phyloP scores from a whole-genome alignment of 176 grass and related monocot genomes.

The Musa troglodytarum region DNA sequence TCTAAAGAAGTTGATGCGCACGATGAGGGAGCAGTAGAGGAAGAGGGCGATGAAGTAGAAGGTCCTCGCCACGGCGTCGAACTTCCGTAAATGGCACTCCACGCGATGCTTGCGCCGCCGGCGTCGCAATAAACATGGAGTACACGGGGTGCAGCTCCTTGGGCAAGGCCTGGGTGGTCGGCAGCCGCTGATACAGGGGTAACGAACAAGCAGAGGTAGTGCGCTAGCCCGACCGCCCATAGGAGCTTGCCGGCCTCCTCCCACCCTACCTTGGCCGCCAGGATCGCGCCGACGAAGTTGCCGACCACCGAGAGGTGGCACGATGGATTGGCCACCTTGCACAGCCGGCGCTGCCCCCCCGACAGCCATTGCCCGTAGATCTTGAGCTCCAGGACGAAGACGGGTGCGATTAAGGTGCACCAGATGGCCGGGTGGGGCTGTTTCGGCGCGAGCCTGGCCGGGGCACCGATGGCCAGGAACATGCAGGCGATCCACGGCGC shows the following conservation, averaged over 20 bases:
- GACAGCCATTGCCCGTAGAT: constrained; percentile 97
- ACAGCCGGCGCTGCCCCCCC: constrained; percentile 73
- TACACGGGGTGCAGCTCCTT: constrained; percentile 97
- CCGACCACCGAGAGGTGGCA: constrained; percentile 91
- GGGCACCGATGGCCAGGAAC: constrained; percentile 80
- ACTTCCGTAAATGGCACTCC: constrained; percentile 69
- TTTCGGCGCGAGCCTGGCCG: constrained; percentile 33
- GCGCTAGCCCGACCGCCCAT: constrained; percentile 82
- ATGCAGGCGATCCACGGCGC: constrained; percentile 88
- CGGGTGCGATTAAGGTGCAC: constrained; percentile 53
- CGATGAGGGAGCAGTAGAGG: constrained; percentile 72
- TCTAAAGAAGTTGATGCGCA: constrained; percentile 97
- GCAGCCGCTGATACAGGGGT: constrained; percentile 86
- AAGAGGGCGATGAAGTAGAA: constrained; percentile 97
- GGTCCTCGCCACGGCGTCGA: constrained; percentile 68
- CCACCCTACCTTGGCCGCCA: constrained; percentile 86
- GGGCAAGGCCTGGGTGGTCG: constrained; percentile 81
- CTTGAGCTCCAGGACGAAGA: constrained; percentile 87
- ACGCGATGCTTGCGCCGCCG: constrained; percentile 84
- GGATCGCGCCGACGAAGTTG: constrained; percentile 97
- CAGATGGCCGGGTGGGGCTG: constrained; percentile 59
- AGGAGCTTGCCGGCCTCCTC: constrained; percentile 73
- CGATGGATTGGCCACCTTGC: constrained; percentile 96
- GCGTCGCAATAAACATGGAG: constrained; percentile 99
- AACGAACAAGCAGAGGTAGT: constrained; percentile 90